These are phyloP conservation scores for Tripidium arundinaceum DNA, from an alignment of 202 grass and related monocot genomes.

Conservation along the genomic window DNA sequence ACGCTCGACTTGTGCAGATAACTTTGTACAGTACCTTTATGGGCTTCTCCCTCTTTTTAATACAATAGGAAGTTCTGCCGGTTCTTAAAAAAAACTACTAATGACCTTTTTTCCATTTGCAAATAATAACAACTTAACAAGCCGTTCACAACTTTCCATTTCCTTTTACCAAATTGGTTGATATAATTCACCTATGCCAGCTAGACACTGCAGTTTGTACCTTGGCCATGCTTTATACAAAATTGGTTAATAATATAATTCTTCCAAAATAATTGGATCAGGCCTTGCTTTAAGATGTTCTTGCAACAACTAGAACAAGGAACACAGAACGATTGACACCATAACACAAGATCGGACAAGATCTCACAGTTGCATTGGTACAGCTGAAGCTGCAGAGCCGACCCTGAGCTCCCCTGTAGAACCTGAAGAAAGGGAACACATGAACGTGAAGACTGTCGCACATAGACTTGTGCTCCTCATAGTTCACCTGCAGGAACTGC, in stretches of 20 bases:
- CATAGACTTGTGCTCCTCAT: slow-evolving; percentile 81
- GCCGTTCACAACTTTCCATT: neutral
- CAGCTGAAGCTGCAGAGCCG: slow-evolving; percentile 80
- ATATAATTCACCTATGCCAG: neutral
- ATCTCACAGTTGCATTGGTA: slow-evolving; percentile 71
- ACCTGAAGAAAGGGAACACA: slow-evolving; percentile 83
- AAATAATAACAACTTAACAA: neutral
- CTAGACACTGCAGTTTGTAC: neutral
- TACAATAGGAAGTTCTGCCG: no score
- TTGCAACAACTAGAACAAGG: neutral
- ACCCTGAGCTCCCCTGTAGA: slow-evolving; percentile 74
- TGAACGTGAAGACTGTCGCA: slow-evolving; percentile 77
- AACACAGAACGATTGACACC: no score
- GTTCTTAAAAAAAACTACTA: no score
- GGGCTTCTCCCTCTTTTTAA: no score
- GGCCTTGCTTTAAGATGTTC: neutral
- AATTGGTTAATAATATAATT: no score
- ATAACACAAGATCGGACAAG: no score
- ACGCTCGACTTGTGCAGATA: no score
- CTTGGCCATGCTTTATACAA: neutral
- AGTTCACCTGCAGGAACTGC: slow-evolving; percentile 72
- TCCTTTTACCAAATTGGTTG: neutral
- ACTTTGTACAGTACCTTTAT: no score
- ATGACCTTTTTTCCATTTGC: no score
- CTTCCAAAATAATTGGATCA: neutral